phyloP scores from a whole-genome alignment of 352 stramenopile genomes.

The Pythium coloratum region DNA sequence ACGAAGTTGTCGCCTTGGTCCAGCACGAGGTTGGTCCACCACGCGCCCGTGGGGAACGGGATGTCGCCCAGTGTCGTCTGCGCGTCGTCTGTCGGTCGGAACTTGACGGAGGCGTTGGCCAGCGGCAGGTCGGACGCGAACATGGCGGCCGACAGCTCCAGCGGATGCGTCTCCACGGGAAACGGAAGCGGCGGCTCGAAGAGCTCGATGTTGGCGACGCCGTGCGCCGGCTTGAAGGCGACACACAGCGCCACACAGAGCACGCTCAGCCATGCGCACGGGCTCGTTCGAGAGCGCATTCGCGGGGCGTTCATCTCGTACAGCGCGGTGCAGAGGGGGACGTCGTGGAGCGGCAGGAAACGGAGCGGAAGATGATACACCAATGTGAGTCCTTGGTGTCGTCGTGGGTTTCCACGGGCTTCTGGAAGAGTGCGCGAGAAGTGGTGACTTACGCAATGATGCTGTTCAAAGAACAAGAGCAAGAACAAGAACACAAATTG shows the following conservation, averaged over 20 bases:
- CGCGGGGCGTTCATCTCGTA: conserved; percentile 8
- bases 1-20: conserved; percentile 55
- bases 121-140: conserved; percentile 51
- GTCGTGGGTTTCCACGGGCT: not conserved
- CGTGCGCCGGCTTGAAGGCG: not conserved
- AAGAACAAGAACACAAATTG: not conserved
- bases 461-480: not conserved
- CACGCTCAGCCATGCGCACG: conserved; percentile 16
- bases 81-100: conserved; percentile 20
- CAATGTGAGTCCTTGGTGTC: not conserved
- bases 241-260: conserved; percentile 13
- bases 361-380: not conserved
- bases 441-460: not conserved
- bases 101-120: conserved; percentile 18
- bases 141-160: conserved; percentile 48
- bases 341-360: not conserved
- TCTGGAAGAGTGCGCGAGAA: not conserved
- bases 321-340: not conserved
- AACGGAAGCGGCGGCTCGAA: conserved; percentile 43
- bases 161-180: conserved; percentile 45
- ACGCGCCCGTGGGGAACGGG: conserved; percentile 78
- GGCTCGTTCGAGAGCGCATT: conserved; percentile 4
- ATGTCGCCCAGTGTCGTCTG: conserved; percentile 40
- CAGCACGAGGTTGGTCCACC: conserved; percentile 84
- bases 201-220: conserved; percentile 25